Base-by-base conservation (phyloP, 2,329 filamentous ascomycete genomes). In the Fusarium aywerte region DNA sequence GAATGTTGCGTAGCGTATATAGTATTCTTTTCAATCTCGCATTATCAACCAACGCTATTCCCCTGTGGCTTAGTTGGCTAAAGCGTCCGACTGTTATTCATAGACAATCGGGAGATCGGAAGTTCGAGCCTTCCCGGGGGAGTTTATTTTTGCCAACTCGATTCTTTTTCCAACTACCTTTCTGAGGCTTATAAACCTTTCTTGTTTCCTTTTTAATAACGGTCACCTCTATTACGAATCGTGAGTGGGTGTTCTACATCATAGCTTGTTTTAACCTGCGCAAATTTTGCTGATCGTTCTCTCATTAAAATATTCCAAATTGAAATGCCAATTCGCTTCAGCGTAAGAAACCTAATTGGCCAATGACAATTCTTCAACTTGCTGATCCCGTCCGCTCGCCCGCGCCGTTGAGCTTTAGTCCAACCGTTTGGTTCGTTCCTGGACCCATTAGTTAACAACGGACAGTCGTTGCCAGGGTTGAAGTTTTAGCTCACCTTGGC, bases 81-180 rank as follows among this genome's bases (percentile, higher is more conserved):
- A 69, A 69, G 66, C 66, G 66, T 69, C 66, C 66, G 66, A 69
- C 66, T 69, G 66, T 69, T 69, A 69, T 59, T 45, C 7, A 42
- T 50, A 67, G 68, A 65, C 68, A 70, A 73, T 73, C 71, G 69
- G 67, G 69, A 73, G 70, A 73, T 73, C 69, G 68, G 67, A 70
- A 73, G 70, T 73, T 73, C 70, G 71, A 73, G 62, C 71, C 71
- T 73, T 73, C 64, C 70, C 70, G 70, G 70, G 70, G 70, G 70
- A 73, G 65, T 15, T 2, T 4, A 1, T 21, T 6, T 13, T 53
- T 9, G 18, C 1, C 9, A n/a, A 0, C 1, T 3, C 0, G 1
- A 13, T 13, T 0, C 7, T 7, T 33, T 5, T 35, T 15, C 3
- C 7, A 4, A 5, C 25, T 9, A 27, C 10, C 10, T 9, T 4